A percentile compares a stretch with the other conserved stretches of the same genome.
Evolutionary conservation across 2,329 filamentous ascomycete genomes (phyloP).

Genomic region (Allantophomopsis lycopodina): DNA sequence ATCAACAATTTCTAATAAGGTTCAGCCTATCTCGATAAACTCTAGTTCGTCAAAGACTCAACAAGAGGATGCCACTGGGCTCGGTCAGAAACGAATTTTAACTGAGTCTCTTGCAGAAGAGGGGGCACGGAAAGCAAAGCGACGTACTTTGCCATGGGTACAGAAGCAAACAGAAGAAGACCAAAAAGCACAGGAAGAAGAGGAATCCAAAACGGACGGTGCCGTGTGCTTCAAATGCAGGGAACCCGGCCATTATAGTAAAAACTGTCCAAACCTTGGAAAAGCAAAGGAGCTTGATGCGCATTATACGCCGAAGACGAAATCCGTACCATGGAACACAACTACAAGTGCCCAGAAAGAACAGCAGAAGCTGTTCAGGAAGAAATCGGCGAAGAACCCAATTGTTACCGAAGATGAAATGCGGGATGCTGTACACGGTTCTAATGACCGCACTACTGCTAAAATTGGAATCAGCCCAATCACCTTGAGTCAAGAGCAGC

Average conservation of each 20-base stretch:
- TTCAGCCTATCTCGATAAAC: too few relatives aligned
- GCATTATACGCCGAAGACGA: too few relatives aligned
- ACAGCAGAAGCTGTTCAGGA: constrained; percentile 61
- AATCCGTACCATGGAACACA: constrained; percentile 51
- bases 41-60: not conserved
- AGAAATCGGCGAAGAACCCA: constrained; percentile 28
- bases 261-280: not conserved
- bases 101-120: constrained; percentile 3
- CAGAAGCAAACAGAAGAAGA: constrained; percentile 18
- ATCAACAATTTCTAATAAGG: too few relatives aligned
- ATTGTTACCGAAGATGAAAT: constrained; percentile 29
- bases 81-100: too few relatives aligned
- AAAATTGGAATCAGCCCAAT: constrained; percentile 20
- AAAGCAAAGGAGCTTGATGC: too few relatives aligned
- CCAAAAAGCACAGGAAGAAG: constrained; percentile 9
- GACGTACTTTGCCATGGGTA: constrained; percentile 16
- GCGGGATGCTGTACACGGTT: constrained; percentile 22
- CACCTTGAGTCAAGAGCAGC: constrained; percentile 69
- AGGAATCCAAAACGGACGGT: not conserved
- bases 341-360: constrained; percentile 64
- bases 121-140: constrained; percentile 21
- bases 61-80: too few relatives aligned
- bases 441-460: constrained; percentile 16
- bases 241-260: not conserved
- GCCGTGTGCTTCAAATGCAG: not conserved